phyloP scores from a whole-genome alignment of 148 eudicot species.

The Rhododendron ferrugineum region DNA sequence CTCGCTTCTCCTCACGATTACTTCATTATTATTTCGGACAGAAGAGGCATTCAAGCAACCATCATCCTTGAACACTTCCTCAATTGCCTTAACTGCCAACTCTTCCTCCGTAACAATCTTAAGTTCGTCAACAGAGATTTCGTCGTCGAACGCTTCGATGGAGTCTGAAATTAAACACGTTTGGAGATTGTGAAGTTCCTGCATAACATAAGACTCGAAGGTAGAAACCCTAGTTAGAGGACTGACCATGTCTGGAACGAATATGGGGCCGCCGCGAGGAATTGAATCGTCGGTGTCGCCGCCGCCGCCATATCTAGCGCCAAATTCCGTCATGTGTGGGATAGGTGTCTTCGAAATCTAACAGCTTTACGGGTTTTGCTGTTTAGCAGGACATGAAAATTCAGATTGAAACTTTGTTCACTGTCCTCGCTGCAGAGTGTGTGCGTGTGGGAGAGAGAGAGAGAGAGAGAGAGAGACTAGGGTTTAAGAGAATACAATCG shows the following conservation, averaged over 20 bases:
- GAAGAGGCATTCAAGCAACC: neutral
- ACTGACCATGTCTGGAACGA: neutral
- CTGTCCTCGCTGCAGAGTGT: neutral
- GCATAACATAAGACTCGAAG: neutral
- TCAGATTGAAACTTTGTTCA: neutral
- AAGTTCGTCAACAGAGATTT: neutral
- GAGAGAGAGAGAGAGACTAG: neutral
- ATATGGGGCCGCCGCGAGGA: conserved; percentile 1
- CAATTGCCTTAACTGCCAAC: neutral
- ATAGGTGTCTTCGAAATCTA: neutral
- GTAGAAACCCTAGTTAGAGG: conserved; percentile 4
- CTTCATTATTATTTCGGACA: neutral
- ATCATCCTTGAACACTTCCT: conserved; percentile 2
- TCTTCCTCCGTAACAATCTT: conserved; percentile 3
- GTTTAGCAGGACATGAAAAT: neutral
- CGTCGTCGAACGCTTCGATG: neutral
- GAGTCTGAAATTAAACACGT: neutral
- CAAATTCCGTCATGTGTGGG: neutral
- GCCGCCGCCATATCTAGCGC: neutral
- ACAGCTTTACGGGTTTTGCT: neutral
- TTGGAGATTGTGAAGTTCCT: neutral
- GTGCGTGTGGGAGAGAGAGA: neutral
- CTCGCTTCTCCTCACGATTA: neutral
- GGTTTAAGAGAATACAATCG: neutral
- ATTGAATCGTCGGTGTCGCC: neutral